Percentiles rank a stretch among this genome's conserved stretches.
phyloP scores from a whole-genome alignment of 2,329 filamentous ascomycete species.

The Ceratocystis ficicola region DNA sequence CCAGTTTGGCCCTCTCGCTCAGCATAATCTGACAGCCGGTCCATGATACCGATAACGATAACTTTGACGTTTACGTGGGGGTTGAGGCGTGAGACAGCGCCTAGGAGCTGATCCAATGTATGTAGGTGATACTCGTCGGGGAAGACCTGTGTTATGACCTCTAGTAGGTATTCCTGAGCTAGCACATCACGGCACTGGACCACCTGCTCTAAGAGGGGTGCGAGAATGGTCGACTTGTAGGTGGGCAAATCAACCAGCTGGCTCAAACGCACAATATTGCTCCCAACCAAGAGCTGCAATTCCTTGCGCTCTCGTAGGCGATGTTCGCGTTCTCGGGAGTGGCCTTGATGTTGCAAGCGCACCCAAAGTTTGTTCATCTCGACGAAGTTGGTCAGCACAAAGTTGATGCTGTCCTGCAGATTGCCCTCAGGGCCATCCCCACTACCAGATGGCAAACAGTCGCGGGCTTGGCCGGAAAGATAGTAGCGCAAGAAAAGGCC shows the following conservation, averaged over 20 bases:
- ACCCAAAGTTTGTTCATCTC: slow-evolving; percentile 99
- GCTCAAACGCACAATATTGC: slow-evolving; percentile 87
- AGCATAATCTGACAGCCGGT: slow-evolving; percentile 87
- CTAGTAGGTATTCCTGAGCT: slow-evolving; percentile 91
- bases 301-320: slow-evolving; percentile 90
- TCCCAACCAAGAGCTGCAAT: slow-evolving; percentile 86
- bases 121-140: slow-evolving; percentile 97
- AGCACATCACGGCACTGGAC: slow-evolving; percentile 95
- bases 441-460: slow-evolving; percentile 68
- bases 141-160: slow-evolving; percentile 98
- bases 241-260: slow-evolving; percentile 90
- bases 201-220: slow-evolving; percentile 84
- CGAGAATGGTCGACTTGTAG: slow-evolving; percentile 83
- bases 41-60: slow-evolving; percentile 97
- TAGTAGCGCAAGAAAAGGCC: slow-evolving; percentile 95
- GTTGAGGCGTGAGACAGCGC: slow-evolving; percentile 82
- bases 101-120: slow-evolving; percentile 88
- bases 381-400: slow-evolving; percentile 95
- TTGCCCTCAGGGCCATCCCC: slow-evolving; percentile 91
- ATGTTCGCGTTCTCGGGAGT: slow-evolving; percentile 87
- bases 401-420: slow-evolving; percentile 93
- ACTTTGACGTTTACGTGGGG: slow-evolving; percentile 96
- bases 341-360: slow-evolving; percentile 88
- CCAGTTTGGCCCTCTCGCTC: slow-evolving; percentile 59
- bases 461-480: slow-evolving; percentile 84